phyloP scores from a whole-genome alignment of 2,329 filamentous ascomycete species.

The Neonectria punicea region DNA sequence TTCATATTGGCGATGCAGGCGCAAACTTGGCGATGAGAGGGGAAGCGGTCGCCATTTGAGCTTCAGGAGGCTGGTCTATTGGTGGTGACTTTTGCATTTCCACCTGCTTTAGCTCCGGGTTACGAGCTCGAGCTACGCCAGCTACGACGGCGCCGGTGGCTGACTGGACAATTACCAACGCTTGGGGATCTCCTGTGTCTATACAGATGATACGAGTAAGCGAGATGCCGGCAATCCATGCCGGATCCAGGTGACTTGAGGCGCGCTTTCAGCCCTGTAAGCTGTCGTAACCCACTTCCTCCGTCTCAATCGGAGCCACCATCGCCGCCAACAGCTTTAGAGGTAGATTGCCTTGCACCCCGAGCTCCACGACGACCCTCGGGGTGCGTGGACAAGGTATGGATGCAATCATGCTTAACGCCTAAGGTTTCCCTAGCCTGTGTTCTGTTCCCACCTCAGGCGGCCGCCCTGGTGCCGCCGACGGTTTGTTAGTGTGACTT shows the following conservation, averaged over 20 bases:
- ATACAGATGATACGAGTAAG: constrained; percentile 25
- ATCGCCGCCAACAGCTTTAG: constrained; percentile 1
- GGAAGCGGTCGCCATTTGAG: constrained; percentile 13
- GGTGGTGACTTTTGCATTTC: constrained; percentile 12
- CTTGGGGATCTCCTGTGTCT: constrained; percentile 7
- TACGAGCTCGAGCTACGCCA: constrained; percentile 13
- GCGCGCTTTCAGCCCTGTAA: constrained; percentile 11
- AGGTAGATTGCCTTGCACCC: not conserved
- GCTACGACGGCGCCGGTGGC: constrained; percentile 23
- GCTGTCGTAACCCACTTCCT: constrained; percentile 3
- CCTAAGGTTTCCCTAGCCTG: constrained; percentile 10
- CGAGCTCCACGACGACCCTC: not conserved
- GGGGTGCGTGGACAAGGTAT: constrained; percentile 11
- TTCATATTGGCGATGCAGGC: constrained; percentile 44
- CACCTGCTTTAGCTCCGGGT: constrained; percentile 5
- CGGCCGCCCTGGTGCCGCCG: constrained; percentile 5
- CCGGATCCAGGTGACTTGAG: constrained; percentile 4
- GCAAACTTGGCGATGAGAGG: not conserved
- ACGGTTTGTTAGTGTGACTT: not conserved
- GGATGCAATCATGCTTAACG: constrained; percentile 25
- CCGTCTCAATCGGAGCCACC: not conserved
- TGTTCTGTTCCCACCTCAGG: constrained; percentile 1
- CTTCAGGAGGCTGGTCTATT: constrained; percentile 5
- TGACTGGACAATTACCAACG: constrained; percentile 40
- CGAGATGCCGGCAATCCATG: constrained; percentile 17